phyloP scores from a whole-genome alignment of 108 stramenopile species.

The Chaetoceros tenuissimus region DNA sequence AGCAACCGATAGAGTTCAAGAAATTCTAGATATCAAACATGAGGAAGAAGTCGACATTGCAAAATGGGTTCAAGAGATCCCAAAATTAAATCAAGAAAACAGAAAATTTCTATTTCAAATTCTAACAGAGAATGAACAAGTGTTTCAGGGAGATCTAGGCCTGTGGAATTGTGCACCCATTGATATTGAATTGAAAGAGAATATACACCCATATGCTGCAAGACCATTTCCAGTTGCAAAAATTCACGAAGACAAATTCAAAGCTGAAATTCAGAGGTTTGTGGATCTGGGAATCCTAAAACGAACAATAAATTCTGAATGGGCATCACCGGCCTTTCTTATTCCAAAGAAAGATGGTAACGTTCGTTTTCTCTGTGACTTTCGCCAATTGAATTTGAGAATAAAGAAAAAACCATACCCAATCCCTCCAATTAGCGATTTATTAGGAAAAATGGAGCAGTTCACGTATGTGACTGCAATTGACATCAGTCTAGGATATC shows the following conservation, averaged over 20 bases:
- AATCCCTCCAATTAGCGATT: slow-evolving; percentile 29
- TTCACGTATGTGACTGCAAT: slow-evolving; percentile 34
- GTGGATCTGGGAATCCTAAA: slow-evolving; percentile 12
- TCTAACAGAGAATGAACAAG: slow-evolving; percentile 11
- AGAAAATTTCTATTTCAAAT: too few species aligned
- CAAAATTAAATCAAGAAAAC: slow-evolving; percentile 18
- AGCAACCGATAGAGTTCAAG: too few species aligned
- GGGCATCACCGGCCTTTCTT: slow-evolving; percentile 14
- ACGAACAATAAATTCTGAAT: slow-evolving; percentile 8
- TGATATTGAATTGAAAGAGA: slow-evolving; percentile 27
- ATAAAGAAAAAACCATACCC: slow-evolving; percentile 30
- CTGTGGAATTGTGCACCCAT: slow-evolving; percentile 17
- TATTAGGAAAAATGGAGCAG: slow-evolving; percentile 20
- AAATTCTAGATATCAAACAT: slow-evolving; percentile 35
- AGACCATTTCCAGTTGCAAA: slow-evolving; percentile 25
- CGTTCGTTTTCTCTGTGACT: slow-evolving; percentile 20
- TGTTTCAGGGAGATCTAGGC: slow-evolving; percentile 30
- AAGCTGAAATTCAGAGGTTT: slow-evolving; percentile 14
- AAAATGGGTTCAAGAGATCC: slow-evolving; percentile 8
- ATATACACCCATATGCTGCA: slow-evolving; percentile 22
- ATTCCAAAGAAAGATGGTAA: slow-evolving; percentile 10
- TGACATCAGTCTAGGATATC: slow-evolving; percentile 46
- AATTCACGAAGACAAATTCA: slow-evolving; percentile 12
- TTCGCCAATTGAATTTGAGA: slow-evolving; percentile 29
- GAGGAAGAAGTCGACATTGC: slow-evolving; percentile 20